Conservation (phyloP, 768 basidiomycete genomes). For the Pisolithus marmoratus region DNA sequence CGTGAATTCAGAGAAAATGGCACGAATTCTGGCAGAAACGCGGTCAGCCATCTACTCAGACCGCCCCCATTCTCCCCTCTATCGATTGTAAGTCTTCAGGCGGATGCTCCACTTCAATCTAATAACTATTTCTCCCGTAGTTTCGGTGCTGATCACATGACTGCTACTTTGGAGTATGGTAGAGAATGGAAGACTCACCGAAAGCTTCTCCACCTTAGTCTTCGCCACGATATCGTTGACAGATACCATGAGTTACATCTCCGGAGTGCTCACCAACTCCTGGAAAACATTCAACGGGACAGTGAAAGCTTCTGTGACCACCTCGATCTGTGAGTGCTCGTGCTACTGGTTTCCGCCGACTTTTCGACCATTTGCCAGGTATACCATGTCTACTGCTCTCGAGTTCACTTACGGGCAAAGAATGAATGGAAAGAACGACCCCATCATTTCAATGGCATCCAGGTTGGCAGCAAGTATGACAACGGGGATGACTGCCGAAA, state of each 20-base stretch:
- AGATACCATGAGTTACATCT: slow-evolving; percentile 30
- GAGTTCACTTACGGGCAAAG: slow-evolving; percentile 24
- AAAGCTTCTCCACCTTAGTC: slow-evolving; percentile 8
- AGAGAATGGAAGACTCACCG: slow-evolving; percentile 12
- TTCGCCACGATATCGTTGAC: slow-evolving; percentile 1
- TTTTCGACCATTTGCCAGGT: no score
- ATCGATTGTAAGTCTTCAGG: background rate
- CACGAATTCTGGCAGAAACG: slow-evolving; percentile 3
- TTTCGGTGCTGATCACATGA: slow-evolving; percentile 7
- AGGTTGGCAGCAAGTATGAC: slow-evolving; percentile 12
- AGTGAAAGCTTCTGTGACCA: no score
- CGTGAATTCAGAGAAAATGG: slow-evolving; percentile 6
- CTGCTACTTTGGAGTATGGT: slow-evolving; percentile 9
- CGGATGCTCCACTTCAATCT: background rate
- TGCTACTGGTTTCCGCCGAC: no score
- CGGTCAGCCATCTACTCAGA: slow-evolving; percentile 2
- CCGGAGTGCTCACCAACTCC: slow-evolving; percentile 25
- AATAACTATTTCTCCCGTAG: background rate
- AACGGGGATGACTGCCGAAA: slow-evolving; percentile 15
- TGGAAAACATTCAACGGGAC: slow-evolving; percentile 21
- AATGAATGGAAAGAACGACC: slow-evolving; percentile 13
- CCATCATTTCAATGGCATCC: slow-evolving; percentile 15
- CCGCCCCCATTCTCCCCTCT: background rate
- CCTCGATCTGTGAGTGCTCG: no score
- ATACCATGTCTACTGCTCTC: slow-evolving; percentile 4